Evolutionary conservation across 2,329 filamentous ascomycete genomes (phyloP), one percentile per base, ranked within the genome.

Genomic region (Xylariomycetidae sp.): DNA sequence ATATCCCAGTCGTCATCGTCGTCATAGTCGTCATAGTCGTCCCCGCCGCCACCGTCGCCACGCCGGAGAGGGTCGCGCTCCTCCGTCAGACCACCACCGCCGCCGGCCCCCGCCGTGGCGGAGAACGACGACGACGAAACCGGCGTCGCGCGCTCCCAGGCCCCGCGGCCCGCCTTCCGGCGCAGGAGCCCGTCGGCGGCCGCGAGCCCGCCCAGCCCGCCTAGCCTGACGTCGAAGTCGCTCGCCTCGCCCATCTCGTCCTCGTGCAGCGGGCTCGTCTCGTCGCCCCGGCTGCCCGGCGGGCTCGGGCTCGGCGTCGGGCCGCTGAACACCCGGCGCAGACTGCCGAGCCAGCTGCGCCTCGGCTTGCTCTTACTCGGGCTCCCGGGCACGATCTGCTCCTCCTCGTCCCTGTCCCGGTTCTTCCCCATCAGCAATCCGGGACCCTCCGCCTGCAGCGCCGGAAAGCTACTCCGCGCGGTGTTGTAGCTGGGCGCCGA

Each of bases 1-100:
- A 89, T 77, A 48, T 88, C 85, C 84, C 84, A 86, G 34, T 88
- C 82, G 27, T 72, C 70, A 20, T 70, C 69, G 41, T 80, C 76
- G 57, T 77, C 80, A 35, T 83, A 78, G 19, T 66, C 63, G 41
- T 77, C 75, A 58, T 74, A 80, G 36, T 82, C n/a, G n/a, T n/a
- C n/a, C n/a, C n/a, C n/a, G 20, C 20, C 79, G 23, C 63, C 22
- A 53, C 51, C 29, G 48, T 53, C 18, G 49, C 46, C 29, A 19
- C 13, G 60, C 56, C 26, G 19, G 27, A 16, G 10, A 26, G 26
- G 13, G 16, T 30, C 31, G 16, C 27, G 25, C 25, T 30, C 32
- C 20, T 36, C 18, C 16, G 37, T 25, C 11, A 11, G 17, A 46
- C 54, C 19, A 41, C 49, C 18, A 55, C 56, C 45, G 53, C 31